phyloP scores from a whole-genome alignment of 441 rosid species.

The Omphalea diandra region DNA sequence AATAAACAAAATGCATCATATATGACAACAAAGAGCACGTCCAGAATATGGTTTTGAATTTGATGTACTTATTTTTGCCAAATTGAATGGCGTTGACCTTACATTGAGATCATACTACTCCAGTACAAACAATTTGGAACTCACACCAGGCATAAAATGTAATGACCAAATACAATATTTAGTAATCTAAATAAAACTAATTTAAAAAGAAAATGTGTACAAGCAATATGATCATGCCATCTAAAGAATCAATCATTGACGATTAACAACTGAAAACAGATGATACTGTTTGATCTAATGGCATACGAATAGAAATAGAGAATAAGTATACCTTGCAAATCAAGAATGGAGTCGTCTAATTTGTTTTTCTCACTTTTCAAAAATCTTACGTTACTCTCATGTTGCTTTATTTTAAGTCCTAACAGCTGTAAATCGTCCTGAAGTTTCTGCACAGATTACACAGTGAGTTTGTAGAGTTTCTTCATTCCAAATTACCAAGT shows the following conservation, averaged over 20 bases:
- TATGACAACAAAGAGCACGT: neutral
- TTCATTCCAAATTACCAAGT: neutral
- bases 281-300: neutral
- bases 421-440: constrained; percentile 57
- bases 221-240: neutral
- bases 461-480: neutral
- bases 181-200: neutral
- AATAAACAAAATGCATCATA: constrained; percentile 9
- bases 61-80: neutral
- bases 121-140: neutral
- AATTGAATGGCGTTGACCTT: neutral
- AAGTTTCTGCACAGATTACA: constrained; percentile 45
- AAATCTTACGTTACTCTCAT: constrained; percentile 52
- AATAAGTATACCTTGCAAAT: constrained; percentile 54
- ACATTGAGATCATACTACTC: neutral
- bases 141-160: neutral
- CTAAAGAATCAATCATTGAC: neutral
- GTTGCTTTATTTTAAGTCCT: constrained; percentile 67
- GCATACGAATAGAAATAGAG: neutral
- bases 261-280: neutral
- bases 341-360: constrained; percentile 55
- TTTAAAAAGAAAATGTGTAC: neutral
- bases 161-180: neutral
- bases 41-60: neutral
- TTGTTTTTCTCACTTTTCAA: constrained; percentile 50